These are phyloP conservation scores for Trichoderma gamsii DNA, from an alignment of 495 filamentous ascomycete genomes.

Conservation along the genomic window DNA sequence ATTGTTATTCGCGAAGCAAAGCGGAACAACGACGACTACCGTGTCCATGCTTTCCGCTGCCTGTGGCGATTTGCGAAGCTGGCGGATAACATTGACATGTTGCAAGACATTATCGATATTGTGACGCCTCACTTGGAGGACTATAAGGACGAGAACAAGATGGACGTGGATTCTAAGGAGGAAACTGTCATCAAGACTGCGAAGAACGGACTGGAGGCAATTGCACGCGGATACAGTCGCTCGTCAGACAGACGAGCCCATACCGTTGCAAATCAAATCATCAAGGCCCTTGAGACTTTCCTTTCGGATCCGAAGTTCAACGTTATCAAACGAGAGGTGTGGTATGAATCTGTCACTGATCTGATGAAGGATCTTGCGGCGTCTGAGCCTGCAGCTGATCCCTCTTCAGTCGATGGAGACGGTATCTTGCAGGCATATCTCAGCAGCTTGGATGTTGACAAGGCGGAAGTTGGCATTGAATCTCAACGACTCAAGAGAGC, in stretches of 20 bases:
- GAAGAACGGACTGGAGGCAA: slow-evolving; percentile 36
- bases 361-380: slow-evolving; percentile 26
- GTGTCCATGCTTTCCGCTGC: slow-evolving; percentile 64
- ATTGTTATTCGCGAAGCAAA: slow-evolving; percentile 84
- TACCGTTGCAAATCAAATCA: slow-evolving; percentile 29
- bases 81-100: slow-evolving; percentile 57
- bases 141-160: slow-evolving; percentile 48
- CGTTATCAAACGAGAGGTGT: slow-evolving; percentile 27
- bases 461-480: slow-evolving; percentile 32
- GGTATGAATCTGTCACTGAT: slow-evolving; percentile 31
- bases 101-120: slow-evolving; percentile 58
- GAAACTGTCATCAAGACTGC: slow-evolving; percentile 22
- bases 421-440: slow-evolving; percentile 32
- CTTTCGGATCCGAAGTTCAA: slow-evolving; percentile 24
- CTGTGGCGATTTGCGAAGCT: slow-evolving; percentile 64
- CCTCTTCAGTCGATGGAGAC: slow-evolving; percentile 1
- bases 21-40: slow-evolving; percentile 75
- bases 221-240: slow-evolving; percentile 38
- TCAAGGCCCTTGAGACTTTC: slow-evolving; percentile 26
- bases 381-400: slow-evolving; percentile 19
- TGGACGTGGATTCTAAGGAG: slow-evolving; percentile 48
- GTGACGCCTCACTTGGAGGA: slow-evolving; percentile 54
- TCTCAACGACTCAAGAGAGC: slow-evolving; percentile 34
- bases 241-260: slow-evolving; percentile 26
- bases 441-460: slow-evolving; percentile 32